These are phyloP conservation scores for Tulasnella sp. DNA, from an alignment of 768 basidiomycete species.

Conservation along the genomic window DNA sequence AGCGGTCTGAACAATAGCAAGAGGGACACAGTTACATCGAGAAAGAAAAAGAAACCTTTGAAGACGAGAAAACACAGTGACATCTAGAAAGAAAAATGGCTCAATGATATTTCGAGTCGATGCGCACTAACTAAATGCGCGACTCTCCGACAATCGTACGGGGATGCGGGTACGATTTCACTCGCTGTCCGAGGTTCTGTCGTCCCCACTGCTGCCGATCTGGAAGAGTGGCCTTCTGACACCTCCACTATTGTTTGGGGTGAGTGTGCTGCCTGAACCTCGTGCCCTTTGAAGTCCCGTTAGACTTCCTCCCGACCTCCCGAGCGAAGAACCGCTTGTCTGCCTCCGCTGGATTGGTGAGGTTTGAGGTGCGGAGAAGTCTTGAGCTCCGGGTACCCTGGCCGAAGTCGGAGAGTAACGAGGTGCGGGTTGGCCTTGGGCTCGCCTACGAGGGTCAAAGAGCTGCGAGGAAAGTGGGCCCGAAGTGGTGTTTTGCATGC, in stretches of 20 bases:
- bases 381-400: background rate
- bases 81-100: no score
- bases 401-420: background rate
- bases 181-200: slow-evolving; percentile 20
- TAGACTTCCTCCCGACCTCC: slow-evolving; percentile 1
- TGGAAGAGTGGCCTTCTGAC: slow-evolving; percentile 14
- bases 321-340: background rate
- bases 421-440: background rate
- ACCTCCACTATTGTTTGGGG: background rate
- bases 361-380: background rate
- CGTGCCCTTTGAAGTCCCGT: slow-evolving; percentile 6
- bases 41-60: no score
- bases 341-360: background rate
- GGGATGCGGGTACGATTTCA: background rate
- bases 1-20: no score
- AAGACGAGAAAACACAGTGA: no score
- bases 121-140: no score
- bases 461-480: slow-evolving; percentile 11
- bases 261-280: background rate
- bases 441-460: slow-evolving; percentile 8
- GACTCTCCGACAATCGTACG: no score
- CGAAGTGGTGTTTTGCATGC: slow-evolving; percentile 7
- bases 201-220: slow-evolving; percentile 17
- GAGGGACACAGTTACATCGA: no score
- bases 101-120: no score